phyloP scores from a whole-genome alignment of 129 eudicot species.

The Smallanthus sonchifolius region DNA sequence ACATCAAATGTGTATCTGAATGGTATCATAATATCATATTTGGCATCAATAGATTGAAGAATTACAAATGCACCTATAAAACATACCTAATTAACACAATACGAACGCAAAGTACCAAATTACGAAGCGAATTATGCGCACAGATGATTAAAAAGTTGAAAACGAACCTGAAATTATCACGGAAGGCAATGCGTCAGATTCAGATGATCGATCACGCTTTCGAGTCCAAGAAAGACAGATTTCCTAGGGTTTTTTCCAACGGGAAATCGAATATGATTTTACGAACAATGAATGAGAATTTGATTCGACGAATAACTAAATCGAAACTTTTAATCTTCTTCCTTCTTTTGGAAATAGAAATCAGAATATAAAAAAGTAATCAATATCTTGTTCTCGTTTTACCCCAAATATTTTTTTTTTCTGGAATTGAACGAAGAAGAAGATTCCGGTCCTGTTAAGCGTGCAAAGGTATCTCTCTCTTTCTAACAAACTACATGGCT shows the following conservation, averaged over 20 bases:
- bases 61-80: neutral
- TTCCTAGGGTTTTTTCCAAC: conserved; percentile 22
- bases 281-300: neutral
- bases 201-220: conserved; percentile 27
- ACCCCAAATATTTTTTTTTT: conserved; percentile 11
- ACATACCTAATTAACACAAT: conserved; percentile 8
- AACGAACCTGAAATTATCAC: conserved; percentile 18
- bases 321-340: conserved; percentile 6
- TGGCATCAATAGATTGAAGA: neutral
- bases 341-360: conserved; percentile 4
- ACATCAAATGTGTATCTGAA: neutral
- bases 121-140: neutral
- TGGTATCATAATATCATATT: neutral
- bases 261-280: conserved; percentile 16
- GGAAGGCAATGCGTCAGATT: conserved; percentile 25
- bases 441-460: conserved; percentile 20
- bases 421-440: conserved; percentile 13
- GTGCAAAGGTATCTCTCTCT: conserved; percentile 23
- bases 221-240: conserved; percentile 6
- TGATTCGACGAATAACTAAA: neutral
- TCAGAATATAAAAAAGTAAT: neutral
- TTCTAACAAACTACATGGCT: conserved; percentile 6
- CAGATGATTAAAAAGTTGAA: neutral
- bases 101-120: neutral
- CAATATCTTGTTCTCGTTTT: neutral